Percentiles rank a stretch among this genome's conserved stretches.
phyloP scores from a whole-genome alignment of 2,329 filamentous ascomycete species.

The Fulvia fulva region DNA sequence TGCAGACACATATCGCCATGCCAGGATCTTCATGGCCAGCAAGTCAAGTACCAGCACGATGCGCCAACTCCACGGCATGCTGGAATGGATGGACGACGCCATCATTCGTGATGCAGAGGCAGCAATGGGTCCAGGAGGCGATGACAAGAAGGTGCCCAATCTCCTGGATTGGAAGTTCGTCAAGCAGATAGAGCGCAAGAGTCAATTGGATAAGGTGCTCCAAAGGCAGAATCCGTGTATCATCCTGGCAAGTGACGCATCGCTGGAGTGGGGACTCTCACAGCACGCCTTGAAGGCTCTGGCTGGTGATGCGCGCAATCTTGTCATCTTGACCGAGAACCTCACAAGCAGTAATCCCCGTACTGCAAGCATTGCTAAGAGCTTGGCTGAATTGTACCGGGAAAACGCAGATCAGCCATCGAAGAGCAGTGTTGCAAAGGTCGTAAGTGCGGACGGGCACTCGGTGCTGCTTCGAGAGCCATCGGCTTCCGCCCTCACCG shows the following conservation, averaged over 20 bases:
- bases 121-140: conserved; percentile 39
- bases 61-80: conserved; percentile 86
- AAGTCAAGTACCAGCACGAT: conserved; percentile 84
- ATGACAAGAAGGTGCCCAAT: conserved; percentile 53
- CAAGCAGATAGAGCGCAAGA: conserved; percentile 74
- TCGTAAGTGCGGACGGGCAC: conserved; percentile 50
- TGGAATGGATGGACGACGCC: conserved; percentile 98
- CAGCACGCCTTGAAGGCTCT: conserved; percentile 72
- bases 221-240: conserved; percentile 58
- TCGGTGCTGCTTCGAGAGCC: conserved; percentile 42
- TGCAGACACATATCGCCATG: conserved; percentile 47
- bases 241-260: conserved; percentile 85
- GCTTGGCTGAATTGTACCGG: conserved; percentile 63
- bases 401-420: conserved; percentile 23
- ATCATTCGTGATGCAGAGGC: conserved; percentile 71
- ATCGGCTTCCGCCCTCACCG: conserved; percentile 64
- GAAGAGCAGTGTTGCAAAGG: conserved; percentile 43
- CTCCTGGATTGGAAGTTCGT: conserved; percentile 90
- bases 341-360: conserved; percentile 42
- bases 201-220: conserved; percentile 70
- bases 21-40: conserved; percentile 74
- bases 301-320: conserved; percentile 71
- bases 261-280: conserved; percentile 92
- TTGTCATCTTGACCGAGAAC: conserved; percentile 82
- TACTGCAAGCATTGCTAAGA: conserved; percentile 61